Evolutionary conservation across 176 grass and related monocot species (phyloP), one percentile per base, ranked within the genome.

Genomic region (Neostapfia colusana): DNA sequence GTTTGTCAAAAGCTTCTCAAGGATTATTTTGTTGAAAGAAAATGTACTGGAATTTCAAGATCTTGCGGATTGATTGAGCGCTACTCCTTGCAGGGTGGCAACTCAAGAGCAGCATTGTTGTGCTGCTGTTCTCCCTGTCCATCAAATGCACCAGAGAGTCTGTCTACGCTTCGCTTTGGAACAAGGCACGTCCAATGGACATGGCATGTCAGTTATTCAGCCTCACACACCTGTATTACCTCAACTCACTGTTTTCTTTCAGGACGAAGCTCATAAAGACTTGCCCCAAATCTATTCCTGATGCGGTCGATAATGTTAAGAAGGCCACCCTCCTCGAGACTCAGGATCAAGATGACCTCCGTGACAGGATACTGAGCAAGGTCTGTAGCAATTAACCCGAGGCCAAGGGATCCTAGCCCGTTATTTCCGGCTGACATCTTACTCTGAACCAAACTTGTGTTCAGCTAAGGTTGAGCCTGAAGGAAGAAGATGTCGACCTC

Each of bases 101-200:
- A 85, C 74, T 97, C 90, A 27, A 93, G 83, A 81, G 87, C 93
- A 40, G 85, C 86, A 37, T 83, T 97, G 81, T 74, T 97, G 13
- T 97, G 93, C 60, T 97, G 93, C 77, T 97, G 93, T 80, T 97
- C 93, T 58, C 93, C 93, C 28, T 87, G 93, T 51, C 75, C 74
- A 38, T 87, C 87, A 64, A 91, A 93, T 90, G 79, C 88, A 65
- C 66, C 75, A 39, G 90, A 97, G 79, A 91, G 86, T 77, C 79
- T 97, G 17, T 97, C 93, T 44, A 93, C 93, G 1, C 71, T 93
- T 79, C 90, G 90, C 49, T 97, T 97, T 31, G 93, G 93, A 81
- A 89, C 90, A 27, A 93, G 93, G 93, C 67, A 93, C 64, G 79
- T 65, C 65, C 34, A 64, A 37, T 58, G 34, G 64, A 83, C 46